Evolutionary conservation across 148 eudicot species (phyloP).

Genomic region (Vaccinium vitisidaea): DNA sequence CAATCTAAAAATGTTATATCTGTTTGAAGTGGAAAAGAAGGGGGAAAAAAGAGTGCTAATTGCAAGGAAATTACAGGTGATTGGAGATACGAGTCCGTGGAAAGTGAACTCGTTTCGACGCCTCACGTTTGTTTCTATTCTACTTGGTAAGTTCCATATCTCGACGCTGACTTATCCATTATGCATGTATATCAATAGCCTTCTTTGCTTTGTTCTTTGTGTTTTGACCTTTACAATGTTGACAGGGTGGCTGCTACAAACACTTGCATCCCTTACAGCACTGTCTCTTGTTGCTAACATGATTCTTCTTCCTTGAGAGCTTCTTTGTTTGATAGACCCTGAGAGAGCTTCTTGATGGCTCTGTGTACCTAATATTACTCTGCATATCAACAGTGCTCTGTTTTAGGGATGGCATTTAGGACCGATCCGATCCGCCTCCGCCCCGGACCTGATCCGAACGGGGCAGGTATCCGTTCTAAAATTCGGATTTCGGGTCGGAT

Average conservation of each 20-base stretch:
- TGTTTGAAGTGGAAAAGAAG: neutral
- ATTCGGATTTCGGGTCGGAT: too few relatives aligned
- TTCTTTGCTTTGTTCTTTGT: neutral
- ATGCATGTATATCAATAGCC: neutral
- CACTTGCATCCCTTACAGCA: slow-evolving; percentile 38
- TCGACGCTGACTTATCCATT: slow-evolving; percentile 1
- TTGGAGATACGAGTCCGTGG: slow-evolving; percentile 37
- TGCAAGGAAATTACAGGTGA: neutral
- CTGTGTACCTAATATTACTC: slow-evolving; percentile 1
- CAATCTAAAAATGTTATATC: neutral
- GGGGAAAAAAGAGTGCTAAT: too few relatives aligned
- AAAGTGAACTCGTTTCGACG: slow-evolving; percentile 33
- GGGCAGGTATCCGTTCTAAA: too few relatives aligned
- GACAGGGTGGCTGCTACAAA: slow-evolving; percentile 48
- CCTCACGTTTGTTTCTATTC: slow-evolving; percentile 28
- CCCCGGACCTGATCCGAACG: too few relatives aligned
- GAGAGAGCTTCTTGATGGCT: slow-evolving; percentile 44
- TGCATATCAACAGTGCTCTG: too few relatives aligned
- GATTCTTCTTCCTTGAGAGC: slow-evolving; percentile 38
- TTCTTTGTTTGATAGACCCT: neutral
- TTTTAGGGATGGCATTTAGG: too few relatives aligned
- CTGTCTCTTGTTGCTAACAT: slow-evolving; percentile 42
- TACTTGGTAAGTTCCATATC: slow-evolving; percentile 40
- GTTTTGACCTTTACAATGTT: slow-evolving; percentile 15
- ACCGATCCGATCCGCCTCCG: too few relatives aligned